Base-by-base conservation (phyloP, 1,284 basidiomycete species). In the Rhodotorula mucilaginosa region DNA sequence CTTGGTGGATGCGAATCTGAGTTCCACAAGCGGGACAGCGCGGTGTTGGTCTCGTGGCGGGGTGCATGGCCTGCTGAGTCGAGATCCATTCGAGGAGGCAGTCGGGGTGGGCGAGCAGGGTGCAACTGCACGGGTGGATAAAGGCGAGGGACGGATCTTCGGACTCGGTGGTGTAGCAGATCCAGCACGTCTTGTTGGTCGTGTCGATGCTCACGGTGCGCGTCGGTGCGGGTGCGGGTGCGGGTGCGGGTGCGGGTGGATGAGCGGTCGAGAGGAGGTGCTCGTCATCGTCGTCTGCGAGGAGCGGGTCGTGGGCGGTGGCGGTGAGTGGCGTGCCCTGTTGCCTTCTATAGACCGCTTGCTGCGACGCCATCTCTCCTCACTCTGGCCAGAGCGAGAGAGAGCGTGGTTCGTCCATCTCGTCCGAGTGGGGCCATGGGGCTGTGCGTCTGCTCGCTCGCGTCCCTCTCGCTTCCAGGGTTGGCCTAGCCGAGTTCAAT, bases 21-120 rank as follows among this genome's bases (percentile, higher is more conserved):
- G 86, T 83, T 7, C 86, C 84, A 74, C 90, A 92, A 75, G 91
- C 90, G 0, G 90, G 90, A 77, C 90, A 92, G 77, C 58, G 61
- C 3, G 82, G 79, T 16, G 15, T 56, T 16, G 26, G 26, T 15
- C 29, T n/a, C 23, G 86, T 83, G 46, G 63, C 26, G 2, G 74
- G 62, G 34, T 56, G 83, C 75, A 64, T 83, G 86, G 52, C 84
- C 82, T 76, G 90, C 88, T 12, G 89, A 84, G 39, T 87, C 69
- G 86, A 84, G 57, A 91, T 89, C 90, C 90, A 91, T 70, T 87
- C 85, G 47, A 90, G 84, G 29, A 91, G 85, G 81, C 90, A 91
- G 0, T 85, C 81, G 23, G 46, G 23, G 80, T 92, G 90, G 2
- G 90, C 90, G 57, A 92, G 82, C 46, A 92, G 85, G 0, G 90